A percentile compares a stretch with the other conserved stretches of the same genome.
Conservation (phyloP, 345 rosid genomes). For the Pistacia vera region DNA sequence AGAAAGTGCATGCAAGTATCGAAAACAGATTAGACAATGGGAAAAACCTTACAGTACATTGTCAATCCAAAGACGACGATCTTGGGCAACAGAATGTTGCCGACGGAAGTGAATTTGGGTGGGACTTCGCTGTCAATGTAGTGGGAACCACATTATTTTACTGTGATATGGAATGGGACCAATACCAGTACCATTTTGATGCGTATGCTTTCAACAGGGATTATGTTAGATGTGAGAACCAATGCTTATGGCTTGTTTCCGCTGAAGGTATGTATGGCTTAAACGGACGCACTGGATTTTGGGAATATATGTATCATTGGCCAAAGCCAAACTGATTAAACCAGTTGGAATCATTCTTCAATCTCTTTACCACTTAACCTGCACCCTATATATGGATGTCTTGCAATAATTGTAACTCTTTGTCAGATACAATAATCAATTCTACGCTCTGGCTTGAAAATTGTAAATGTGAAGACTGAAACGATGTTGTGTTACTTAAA, state of each 20-base stretch:
- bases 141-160: slow-evolving; percentile 48
- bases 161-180: slow-evolving; percentile 48
- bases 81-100: slow-evolving; percentile 46
- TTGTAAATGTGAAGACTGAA: no score
- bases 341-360: neutral
- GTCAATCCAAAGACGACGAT: slow-evolving; percentile 58
- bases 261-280: slow-evolving; percentile 47
- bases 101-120: slow-evolving; percentile 44
- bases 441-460: neutral
- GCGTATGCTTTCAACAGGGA: slow-evolving; percentile 43
- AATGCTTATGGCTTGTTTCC: slow-evolving; percentile 48
- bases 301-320: slow-evolving; percentile 57
- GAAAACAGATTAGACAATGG: slow-evolving; percentile 47
- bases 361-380: neutral
- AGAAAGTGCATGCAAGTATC: slow-evolving; percentile 35
- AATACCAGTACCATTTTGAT: slow-evolving; percentile 41
- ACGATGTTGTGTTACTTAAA: no score
- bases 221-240: slow-evolving; percentile 27
- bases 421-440: neutral
- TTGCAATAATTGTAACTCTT: neutral
- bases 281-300: slow-evolving; percentile 45
- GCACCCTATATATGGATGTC: neutral
- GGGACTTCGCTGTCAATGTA: slow-evolving; percentile 46
- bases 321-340: slow-evolving; percentile 35
- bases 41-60: slow-evolving; percentile 49